phyloP scores from a whole-genome alignment of 1,284 basidiomycete genomes.

The Malassezia cuniculi region DNA sequence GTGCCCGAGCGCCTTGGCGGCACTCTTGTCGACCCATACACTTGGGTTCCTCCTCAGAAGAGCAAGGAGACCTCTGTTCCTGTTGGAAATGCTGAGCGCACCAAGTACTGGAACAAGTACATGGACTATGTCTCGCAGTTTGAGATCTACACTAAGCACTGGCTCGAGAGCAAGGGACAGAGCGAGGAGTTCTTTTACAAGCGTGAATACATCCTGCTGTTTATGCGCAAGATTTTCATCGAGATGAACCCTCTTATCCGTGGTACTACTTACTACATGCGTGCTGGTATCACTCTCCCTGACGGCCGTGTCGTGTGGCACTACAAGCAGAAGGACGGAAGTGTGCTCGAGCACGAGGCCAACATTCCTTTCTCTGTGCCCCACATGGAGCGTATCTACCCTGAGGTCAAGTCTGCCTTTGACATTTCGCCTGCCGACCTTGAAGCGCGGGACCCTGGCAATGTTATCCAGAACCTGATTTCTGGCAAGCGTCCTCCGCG shows the following conservation, averaged over 20 bases:
- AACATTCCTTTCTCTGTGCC: too few species aligned
- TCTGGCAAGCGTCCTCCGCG: too few species aligned
- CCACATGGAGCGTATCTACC: too few species aligned
- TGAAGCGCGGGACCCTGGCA: too few species aligned
- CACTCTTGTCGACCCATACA: slow-evolving; percentile 18
- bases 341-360: slow-evolving; percentile 27
- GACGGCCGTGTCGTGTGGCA: slow-evolving; percentile 38
- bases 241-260: slow-evolving; percentile 43
- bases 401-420: too few species aligned
- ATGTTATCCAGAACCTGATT: too few species aligned
- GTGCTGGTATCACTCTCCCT: slow-evolving; percentile 40
- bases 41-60: slow-evolving; percentile 23
- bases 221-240: slow-evolving; percentile 43
- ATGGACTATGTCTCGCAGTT: slow-evolving; percentile 36
- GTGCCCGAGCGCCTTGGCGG: slow-evolving; percentile 26
- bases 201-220: slow-evolving; percentile 38
- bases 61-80: slow-evolving; percentile 42
- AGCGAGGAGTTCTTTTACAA: slow-evolving; percentile 17
- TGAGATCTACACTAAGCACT: slow-evolving; percentile 37
- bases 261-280: slow-evolving; percentile 40
- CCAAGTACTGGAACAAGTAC: slow-evolving; percentile 30
- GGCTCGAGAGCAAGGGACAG: slow-evolving; percentile 28
- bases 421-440: too few species aligned
- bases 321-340: slow-evolving; percentile 38
- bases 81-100: slow-evolving; percentile 32